Conservation (phyloP, 202 grass and related monocot species). For the Zoysia matrella region DNA sequence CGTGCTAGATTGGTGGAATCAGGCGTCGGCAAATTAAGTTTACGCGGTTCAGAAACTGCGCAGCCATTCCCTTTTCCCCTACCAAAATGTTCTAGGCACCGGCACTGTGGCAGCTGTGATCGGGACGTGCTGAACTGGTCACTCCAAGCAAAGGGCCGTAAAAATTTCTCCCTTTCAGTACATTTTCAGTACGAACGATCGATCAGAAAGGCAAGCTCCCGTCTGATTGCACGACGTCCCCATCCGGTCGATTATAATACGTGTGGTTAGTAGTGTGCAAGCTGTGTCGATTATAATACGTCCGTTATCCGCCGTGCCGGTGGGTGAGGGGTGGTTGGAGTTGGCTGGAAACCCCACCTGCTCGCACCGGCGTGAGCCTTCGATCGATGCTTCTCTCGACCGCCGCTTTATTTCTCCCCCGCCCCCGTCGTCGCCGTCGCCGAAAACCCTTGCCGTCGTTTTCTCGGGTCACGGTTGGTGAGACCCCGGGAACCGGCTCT, state of each 20-base stretch:
- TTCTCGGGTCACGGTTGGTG: not conserved
- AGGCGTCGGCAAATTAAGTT: too few relatives aligned
- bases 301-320: slow-evolving; percentile 10
- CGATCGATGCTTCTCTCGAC: not conserved
- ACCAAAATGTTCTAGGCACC: not conserved
- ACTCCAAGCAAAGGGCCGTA: not conserved
- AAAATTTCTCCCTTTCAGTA: not conserved
- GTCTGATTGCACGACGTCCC: not conserved
- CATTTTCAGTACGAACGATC: not conserved
- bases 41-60: not conserved
- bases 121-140: not conserved
- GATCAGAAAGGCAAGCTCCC: not conserved
- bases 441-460: slow-evolving; percentile 32
- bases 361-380: not conserved
- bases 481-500: slow-evolving; percentile 19
- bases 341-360: slow-evolving; percentile 51
- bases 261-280: slow-evolving; percentile 5
- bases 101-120: not conserved
- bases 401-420: too few relatives aligned
- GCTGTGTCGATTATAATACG: not conserved
- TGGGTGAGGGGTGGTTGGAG: slow-evolving; percentile 54
- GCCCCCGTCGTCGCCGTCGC: not conserved
- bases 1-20: too few relatives aligned
- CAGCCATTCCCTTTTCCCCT: not conserved
- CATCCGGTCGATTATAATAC: not conserved